Base-by-base conservation (phyloP, 2,329 filamentous ascomycete species). In the Exophiala bonariae region DNA sequence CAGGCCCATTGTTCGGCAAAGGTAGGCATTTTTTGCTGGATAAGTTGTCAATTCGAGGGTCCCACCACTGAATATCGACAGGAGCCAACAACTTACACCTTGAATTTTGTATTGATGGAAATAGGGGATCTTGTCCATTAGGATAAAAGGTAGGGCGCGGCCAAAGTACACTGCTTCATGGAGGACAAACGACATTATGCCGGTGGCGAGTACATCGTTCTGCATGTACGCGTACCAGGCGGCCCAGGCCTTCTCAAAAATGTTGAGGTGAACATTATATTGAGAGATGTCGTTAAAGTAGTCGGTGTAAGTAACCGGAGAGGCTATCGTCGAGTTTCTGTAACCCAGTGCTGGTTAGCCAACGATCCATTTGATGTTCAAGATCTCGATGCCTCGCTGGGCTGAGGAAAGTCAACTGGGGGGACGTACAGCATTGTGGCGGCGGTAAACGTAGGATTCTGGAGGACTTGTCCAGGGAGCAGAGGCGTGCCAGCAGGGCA, bases 181-280 rank as follows among this genome's bases (percentile, higher is more conserved):
- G 82, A 97, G 89, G 59, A 86, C 72, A 69, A 99, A 99, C 62
- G 90, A 96, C 87, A 97, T 86, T 75, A 99, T 93, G 52, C 93
- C 93, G 3, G 93, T 99, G 50, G 93, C 93, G 54, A 99, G 83
- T 44, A 87, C 85, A 73, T 99, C 93, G 69, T 99, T 99, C 69
- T 95, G 89, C 86, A 97, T 96, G 80, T 85, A 99, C 13, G 92
- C 81, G 69, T 99, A 99, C 92, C 90, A 97, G 32, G 90, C 84
- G 71, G 88, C 86, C 93, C 93, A 99, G 58, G 96, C 77, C 65
- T 85, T 85, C 78, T 99, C 93, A 63, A 84, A 75, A 56, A 89
- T 78, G 71, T 89, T 96, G 64, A 99, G 83, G 59, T 90, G 82
- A 48, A 95, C 80, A 80, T 96, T 93, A 78, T 81, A 81, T 58